Evolutionary conservation across 176 grass and related monocot genomes (phyloP).

Genomic region (Musa beccarii): DNA sequence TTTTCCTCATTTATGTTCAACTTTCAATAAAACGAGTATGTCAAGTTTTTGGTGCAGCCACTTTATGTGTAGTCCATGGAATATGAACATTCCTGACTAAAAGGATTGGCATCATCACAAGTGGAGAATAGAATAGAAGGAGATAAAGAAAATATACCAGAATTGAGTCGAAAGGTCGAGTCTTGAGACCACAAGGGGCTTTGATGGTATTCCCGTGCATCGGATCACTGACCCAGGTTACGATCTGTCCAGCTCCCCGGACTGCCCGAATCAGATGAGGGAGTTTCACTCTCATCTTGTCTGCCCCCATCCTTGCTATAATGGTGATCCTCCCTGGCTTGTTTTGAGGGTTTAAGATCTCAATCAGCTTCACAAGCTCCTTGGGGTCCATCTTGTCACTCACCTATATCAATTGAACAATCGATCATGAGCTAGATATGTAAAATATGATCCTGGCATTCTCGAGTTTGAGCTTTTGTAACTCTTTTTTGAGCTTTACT

Average conservation of each 20-base stretch:
- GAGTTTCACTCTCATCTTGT: neutral
- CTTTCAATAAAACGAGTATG: too few relatives aligned
- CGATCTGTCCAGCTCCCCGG: neutral
- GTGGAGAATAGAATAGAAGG: too few relatives aligned
- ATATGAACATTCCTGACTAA: too few relatives aligned
- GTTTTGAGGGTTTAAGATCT: neutral
- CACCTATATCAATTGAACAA: neutral
- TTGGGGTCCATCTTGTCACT: neutral
- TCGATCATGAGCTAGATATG: too few relatives aligned
- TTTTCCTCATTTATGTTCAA: too few relatives aligned
- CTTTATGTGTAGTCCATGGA: too few relatives aligned
- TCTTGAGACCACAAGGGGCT: neutral
- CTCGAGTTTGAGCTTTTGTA: too few relatives aligned
- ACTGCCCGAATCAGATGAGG: neutral
- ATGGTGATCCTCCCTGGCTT: neutral
- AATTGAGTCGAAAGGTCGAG: neutral
- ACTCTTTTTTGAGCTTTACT: too few relatives aligned
- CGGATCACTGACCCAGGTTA: neutral
- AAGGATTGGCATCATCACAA: too few relatives aligned
- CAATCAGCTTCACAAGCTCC: neutral
- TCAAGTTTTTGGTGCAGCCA: too few relatives aligned
- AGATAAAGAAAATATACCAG: too few relatives aligned
- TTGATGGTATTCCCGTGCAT: neutral
- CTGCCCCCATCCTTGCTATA: neutral
- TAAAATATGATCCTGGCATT: too few relatives aligned